A percentile compares a stretch with the other conserved stretches of the same genome.
Conservation (phyloP, 2,329 filamentous ascomycete genomes). For the Calonectria montana region DNA sequence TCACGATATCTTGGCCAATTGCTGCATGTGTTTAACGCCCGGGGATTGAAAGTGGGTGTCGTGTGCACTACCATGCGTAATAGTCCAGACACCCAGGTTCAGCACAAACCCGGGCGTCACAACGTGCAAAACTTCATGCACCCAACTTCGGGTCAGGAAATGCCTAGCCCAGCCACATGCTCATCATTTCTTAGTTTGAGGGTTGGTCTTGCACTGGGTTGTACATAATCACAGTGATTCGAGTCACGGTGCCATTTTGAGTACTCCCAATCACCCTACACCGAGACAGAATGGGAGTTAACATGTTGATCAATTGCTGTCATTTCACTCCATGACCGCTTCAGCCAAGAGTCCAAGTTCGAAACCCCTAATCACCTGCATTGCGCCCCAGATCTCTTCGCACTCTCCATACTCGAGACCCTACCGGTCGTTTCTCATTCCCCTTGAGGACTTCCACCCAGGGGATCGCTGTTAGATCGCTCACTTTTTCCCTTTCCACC, state of each 20-base stretch:
- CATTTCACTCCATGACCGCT: not conserved
- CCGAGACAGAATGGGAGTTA: not conserved
- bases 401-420: constrained; percentile 72
- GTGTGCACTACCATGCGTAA: not conserved
- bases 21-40: not conserved
- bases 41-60: not conserved
- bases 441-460: constrained; percentile 71
- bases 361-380: constrained; percentile 38
- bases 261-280: not conserved
- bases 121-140: not conserved
- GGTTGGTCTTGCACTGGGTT: not conserved
- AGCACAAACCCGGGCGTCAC: not conserved
- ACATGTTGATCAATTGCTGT: not conserved
- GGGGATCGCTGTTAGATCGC: constrained; percentile 53
- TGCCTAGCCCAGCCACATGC: not conserved
- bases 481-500: constrained; percentile 27
- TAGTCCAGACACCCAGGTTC: not conserved
- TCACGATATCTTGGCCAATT: not conserved
- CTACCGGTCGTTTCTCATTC: constrained; percentile 66
- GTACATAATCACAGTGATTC: not conserved
- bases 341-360: not conserved
- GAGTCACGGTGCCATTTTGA: not conserved
- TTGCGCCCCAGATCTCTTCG: constrained; percentile 69
- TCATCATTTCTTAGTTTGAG: not conserved
- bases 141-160: not conserved